Evolutionary conservation across 352 stramenopile species (phyloP), one percentile per base, ranked within the genome.

Genomic region (Pythium aquatile): DNA sequence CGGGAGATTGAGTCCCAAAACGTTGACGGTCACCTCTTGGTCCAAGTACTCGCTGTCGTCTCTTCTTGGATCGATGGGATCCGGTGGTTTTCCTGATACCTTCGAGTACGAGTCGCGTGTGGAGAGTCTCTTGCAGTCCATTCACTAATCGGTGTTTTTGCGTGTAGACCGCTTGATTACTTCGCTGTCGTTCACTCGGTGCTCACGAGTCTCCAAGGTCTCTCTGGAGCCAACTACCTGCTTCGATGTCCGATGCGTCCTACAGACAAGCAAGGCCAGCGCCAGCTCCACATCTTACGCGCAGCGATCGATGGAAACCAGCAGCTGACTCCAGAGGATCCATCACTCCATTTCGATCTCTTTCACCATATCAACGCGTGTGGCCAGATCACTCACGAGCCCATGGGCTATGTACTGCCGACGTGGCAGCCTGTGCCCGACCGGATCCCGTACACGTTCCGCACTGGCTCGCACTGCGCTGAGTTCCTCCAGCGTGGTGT

Each of bases 371-470:
- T 88, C 29, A 63, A 69, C 11, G 20, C 32, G 5, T 55, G 42
- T 32, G 40, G 61, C 30, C 40, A 48, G 16, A 51, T 56, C 13
- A 69, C 33, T 3, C 32, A 37, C 2, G 47, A 70, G 1, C 35
- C 56, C 2, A 26, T 66, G 24, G 59, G 70, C 33, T 72, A 66
- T 24, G 61, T 78, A 24, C 39, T 83, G 24, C 83, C 81, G 11
- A 63, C 61, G 16, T 93, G 83, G 66, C 62, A 57, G 57, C 79
- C 77, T 61, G 63, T 83, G 11, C 53, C 51, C 0, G 55, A 81
- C 29, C 75, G 77, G 10, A 79, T 81, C 24, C 79, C 81, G 30
- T 91, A 88, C 66, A 88, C 76, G 5, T 90, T 71, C 39, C 73
- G 72, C 16, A 87, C 78, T 1, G 78, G 74, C 14, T 82, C 67